phyloP scores from a whole-genome alignment of 768 basidiomycete species.

The Dentipellis fragilis region DNA sequence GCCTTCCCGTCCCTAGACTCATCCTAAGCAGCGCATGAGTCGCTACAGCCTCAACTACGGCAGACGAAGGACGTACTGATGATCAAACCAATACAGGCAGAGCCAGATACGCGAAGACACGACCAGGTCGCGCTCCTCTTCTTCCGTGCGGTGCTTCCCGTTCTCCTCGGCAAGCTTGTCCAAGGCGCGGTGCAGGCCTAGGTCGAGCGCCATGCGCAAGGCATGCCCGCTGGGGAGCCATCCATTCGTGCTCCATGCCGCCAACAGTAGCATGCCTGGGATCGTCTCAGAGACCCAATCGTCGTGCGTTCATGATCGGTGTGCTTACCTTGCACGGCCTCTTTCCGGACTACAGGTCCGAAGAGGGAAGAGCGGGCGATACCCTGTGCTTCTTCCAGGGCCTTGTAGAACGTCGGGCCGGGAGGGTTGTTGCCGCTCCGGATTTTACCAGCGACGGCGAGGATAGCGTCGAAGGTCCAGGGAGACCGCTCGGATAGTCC shows the following conservation, averaged over 20 bases:
- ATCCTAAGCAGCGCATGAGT: conserved; percentile 38
- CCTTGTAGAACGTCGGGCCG: conserved; percentile 79
- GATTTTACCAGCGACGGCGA: conserved; percentile 89
- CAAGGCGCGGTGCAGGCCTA: conserved; percentile 85
- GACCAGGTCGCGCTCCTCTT: conserved; percentile 83
- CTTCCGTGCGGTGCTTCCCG: conserved; percentile 56
- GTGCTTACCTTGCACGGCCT: conserved; percentile 75
- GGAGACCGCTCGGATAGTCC: conserved; percentile 86
- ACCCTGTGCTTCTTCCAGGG: conserved; percentile 90
- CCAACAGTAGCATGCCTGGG: conserved; percentile 80
- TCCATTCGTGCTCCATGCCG: conserved; percentile 90
- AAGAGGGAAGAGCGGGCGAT: conserved; percentile 91
- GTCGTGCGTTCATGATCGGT: too few relatives aligned
- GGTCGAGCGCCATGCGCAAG: conserved; percentile 91
- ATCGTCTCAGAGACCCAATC: too few relatives aligned
- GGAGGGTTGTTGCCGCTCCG: conserved; percentile 83
- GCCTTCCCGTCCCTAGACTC: conserved; percentile 86
- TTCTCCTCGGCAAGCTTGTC: conserved; percentile 79
- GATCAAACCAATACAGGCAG: conserved; percentile 94
- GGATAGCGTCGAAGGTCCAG: conserved; percentile 91
- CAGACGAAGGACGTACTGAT: conserved; percentile 51
- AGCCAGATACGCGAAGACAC: conserved; percentile 92
- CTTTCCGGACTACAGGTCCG: conserved; percentile 88
- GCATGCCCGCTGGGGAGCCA: conserved; percentile 96
- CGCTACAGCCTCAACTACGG: not conserved